Conservation (phyloP, 306 rosid species). For the Quercus cerris region DNA sequence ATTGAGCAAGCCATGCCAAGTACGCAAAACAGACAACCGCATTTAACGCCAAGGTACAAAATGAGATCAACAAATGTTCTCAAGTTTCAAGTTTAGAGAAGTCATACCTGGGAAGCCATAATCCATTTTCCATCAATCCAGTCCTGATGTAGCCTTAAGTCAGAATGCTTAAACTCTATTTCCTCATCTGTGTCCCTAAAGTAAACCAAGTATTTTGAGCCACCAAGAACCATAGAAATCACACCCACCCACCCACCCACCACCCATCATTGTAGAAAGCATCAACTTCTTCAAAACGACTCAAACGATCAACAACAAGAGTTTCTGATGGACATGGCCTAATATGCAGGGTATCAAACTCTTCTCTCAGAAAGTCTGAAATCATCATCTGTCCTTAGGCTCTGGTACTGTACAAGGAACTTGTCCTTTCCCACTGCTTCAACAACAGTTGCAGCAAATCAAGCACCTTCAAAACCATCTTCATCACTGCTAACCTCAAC, state of each 20-base stretch:
- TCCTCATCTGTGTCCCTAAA: conserved; percentile 25
- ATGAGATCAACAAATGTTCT: too few species aligned
- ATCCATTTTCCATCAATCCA: conserved; percentile 46
- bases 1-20: too few species aligned
- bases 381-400: conserved; percentile 35
- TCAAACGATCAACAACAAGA: too few species aligned
- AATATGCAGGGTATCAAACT: conserved; percentile 27
- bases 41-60: too few species aligned
- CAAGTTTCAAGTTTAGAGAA: neutral
- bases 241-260: too few species aligned
- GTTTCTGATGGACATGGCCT: conserved; percentile 12
- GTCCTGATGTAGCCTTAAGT: conserved; percentile 39
- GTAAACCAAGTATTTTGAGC: too few species aligned
- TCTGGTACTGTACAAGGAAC: conserved; percentile 37
- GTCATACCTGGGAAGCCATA: conserved; percentile 31
- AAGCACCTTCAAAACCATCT: conserved; percentile 46
- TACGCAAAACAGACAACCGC: too few species aligned
- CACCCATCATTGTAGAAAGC: too few species aligned
- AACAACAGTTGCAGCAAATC: conserved; percentile 34
- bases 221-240: too few species aligned
- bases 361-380: conserved; percentile 29
- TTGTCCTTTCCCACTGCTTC: conserved; percentile 8
- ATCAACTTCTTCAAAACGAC: too few species aligned
- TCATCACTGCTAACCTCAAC: conserved; percentile 45
- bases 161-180: conserved; percentile 21